These are phyloP conservation scores for Hyaloscypha variabilis DNA, from an alignment of 495 filamentous ascomycete genomes.

Conservation along the genomic window DNA sequence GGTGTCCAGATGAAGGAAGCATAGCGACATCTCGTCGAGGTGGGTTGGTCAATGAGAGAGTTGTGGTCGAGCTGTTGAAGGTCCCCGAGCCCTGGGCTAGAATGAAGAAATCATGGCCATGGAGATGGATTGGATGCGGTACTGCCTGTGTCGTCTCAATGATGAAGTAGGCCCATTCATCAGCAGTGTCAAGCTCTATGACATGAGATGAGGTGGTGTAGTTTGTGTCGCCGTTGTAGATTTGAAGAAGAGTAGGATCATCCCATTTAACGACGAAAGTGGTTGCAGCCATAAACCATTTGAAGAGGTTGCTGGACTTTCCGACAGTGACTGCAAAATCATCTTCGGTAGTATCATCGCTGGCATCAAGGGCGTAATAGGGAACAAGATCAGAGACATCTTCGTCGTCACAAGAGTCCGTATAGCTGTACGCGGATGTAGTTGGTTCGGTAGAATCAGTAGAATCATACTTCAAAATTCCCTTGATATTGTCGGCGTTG, in stretches of 20 bases:
- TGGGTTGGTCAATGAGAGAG: constrained; percentile 46
- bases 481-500: constrained; percentile 50
- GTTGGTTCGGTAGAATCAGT: constrained; percentile 34
- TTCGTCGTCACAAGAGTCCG: constrained; percentile 43
- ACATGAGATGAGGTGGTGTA: constrained; percentile 42
- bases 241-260: constrained; percentile 33
- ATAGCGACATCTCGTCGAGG: constrained; percentile 59
- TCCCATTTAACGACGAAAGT: constrained; percentile 46
- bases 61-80: constrained; percentile 29
- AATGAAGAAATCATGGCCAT: constrained; percentile 60
- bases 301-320: constrained; percentile 34
- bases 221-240: constrained; percentile 18
- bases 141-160: constrained; percentile 62
- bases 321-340: constrained; percentile 35
- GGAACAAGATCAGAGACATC: constrained; percentile 42
- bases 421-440: constrained; percentile 30
- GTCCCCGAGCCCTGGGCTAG: constrained; percentile 46
- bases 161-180: constrained; percentile 57
- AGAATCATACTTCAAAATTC: constrained; percentile 56
- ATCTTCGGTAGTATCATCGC: constrained; percentile 19
- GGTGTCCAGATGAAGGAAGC: constrained; percentile 46
- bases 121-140: constrained; percentile 64
- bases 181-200: constrained; percentile 37
- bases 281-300: constrained; percentile 45
- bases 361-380: constrained; percentile 38